Evolutionary conservation across 2,329 filamentous ascomycete genomes (phyloP).

Genomic region (Aspergillus nomiae): DNA sequence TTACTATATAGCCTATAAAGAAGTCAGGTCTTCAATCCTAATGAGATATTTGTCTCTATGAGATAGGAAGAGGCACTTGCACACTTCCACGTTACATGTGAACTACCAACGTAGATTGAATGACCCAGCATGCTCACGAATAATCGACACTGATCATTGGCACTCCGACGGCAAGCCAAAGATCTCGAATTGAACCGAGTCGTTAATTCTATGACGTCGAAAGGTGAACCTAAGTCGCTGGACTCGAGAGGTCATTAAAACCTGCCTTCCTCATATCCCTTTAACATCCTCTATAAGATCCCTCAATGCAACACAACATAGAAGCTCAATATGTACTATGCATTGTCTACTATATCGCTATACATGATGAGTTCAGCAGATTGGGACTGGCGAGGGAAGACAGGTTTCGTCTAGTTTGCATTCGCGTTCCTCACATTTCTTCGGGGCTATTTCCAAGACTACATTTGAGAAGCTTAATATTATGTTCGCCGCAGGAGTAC

Average conservation of each 20-base stretch:
- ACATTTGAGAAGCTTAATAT: conserved; percentile 20
- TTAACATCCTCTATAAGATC: background rate
- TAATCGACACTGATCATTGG: background rate
- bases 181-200: too few species aligned
- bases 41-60: too few species aligned
- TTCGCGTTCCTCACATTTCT: conserved; percentile 37
- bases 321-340: conserved; percentile 46
- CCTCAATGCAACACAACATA: conserved; percentile 37
- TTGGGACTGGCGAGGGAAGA: conserved; percentile 44
- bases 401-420: conserved; percentile 44
- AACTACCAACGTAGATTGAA: background rate
- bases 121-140: background rate
- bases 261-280: background rate
- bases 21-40: background rate
- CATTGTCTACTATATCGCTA: conserved; percentile 55
- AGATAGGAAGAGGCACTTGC: too few species aligned
- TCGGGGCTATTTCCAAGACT: conserved; percentile 45
- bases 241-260: background rate
- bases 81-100: too few species aligned
- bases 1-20: background rate
- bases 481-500: conserved; percentile 15
- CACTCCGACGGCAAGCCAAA: too few species aligned
- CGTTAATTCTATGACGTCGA: background rate
- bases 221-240: background rate
- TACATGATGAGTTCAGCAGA: conserved; percentile 35